These are phyloP conservation scores for Saccharomycopsis guyanensis DNA, from an alignment of 805 yeast genomes.

Conservation along the genomic window DNA sequence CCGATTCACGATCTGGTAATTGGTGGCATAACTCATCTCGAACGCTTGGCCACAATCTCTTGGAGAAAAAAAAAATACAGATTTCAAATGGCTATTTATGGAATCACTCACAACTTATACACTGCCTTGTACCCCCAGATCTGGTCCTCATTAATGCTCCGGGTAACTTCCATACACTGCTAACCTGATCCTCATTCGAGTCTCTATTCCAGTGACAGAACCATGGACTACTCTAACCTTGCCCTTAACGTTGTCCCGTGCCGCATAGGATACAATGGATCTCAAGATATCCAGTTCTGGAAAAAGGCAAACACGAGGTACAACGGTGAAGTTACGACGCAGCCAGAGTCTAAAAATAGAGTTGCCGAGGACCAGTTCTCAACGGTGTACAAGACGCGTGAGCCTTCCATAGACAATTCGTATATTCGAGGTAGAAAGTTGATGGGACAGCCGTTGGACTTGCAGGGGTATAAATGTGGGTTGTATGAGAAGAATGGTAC, in stretches of 20 bases:
- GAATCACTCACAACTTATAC: no score
- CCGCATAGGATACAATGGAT: slow-evolving; percentile 2
- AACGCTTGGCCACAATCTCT: no score
- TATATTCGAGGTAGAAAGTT: slow-evolving; percentile 19
- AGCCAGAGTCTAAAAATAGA: not conserved
- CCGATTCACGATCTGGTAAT: not conserved
- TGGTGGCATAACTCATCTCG: not conserved
- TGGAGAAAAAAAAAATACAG: no score
- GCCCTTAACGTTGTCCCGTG: slow-evolving; percentile 14
- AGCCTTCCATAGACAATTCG: not conserved
- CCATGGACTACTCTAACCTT: not conserved
- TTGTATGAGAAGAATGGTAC: slow-evolving; percentile 1
- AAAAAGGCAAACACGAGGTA: slow-evolving; percentile 23
- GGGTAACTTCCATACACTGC: no score
- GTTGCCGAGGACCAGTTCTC: slow-evolving; percentile 8
- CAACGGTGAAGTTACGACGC: slow-evolving; percentile 24
- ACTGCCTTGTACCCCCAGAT: no score
- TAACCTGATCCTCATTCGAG: no score
- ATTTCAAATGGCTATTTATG: no score
- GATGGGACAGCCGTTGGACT: slow-evolving; percentile 13
- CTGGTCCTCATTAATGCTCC: no score
- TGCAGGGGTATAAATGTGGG: not conserved
- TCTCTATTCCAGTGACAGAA: no score
- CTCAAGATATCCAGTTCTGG: slow-evolving; percentile 10
- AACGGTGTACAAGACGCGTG: slow-evolving; percentile 6